Percentiles rank a stretch among this genome's conserved stretches.
Evolutionary conservation across 257 asterid species (phyloP).

Genomic region (Nicotiana otophora): DNA sequence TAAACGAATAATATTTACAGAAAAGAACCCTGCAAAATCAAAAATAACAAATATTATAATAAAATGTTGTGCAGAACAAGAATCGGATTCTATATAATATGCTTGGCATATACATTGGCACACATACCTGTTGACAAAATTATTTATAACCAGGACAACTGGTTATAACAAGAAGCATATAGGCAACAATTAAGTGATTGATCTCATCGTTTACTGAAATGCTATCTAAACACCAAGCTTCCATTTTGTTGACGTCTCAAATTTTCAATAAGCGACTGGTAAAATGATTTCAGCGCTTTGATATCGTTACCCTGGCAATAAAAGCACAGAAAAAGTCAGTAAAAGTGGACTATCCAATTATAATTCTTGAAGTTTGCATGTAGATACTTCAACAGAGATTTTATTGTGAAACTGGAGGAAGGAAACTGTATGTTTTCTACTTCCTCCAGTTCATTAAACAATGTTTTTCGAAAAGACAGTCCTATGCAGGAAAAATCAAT

Average conservation of each 20-base stretch:
- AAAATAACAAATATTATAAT: conserved; percentile 4
- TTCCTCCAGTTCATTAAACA: neutral
- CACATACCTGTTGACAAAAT: conserved; percentile 30
- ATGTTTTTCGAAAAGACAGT: neutral
- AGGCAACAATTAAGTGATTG: conserved; percentile 9
- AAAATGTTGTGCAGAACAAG: neutral
- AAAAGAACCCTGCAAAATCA: conserved; percentile 42
- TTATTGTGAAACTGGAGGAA: neutral
- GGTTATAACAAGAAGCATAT: conserved; percentile 24
- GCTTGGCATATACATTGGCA: neutral
- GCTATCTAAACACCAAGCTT: conserved; percentile 77
- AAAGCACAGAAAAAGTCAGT: neutral
- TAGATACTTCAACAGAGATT: neutral
- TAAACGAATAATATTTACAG: conserved; percentile 54
- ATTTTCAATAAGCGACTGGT: conserved; percentile 69
- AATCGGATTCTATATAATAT: neutral
- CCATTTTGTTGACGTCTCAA: conserved; percentile 83
- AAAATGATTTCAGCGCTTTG: conserved; percentile 68
- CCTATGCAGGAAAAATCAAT: neutral
- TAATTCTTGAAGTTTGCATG: neutral
- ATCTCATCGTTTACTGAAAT: conserved; percentile 1
- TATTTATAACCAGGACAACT: conserved; percentile 21
- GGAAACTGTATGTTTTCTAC: neutral
- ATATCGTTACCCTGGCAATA: conserved; percentile 59
- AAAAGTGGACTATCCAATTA: neutral